Evolutionary conservation across 345 rosid genomes (phyloP), one percentile per base, ranked within the genome.

Genomic region (Dipteronia sinensis): DNA sequence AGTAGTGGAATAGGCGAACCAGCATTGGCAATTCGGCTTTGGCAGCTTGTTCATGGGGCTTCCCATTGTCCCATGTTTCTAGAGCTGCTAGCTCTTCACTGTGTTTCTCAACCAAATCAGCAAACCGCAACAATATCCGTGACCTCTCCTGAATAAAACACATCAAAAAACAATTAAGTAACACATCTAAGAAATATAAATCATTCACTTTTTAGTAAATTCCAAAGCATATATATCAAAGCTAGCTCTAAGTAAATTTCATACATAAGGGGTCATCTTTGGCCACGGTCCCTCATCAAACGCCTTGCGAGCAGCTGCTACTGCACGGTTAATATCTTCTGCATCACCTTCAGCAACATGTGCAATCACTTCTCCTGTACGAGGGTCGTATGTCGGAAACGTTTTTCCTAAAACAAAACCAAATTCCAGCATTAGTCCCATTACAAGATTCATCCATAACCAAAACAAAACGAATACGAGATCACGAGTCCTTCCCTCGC

Each of bases 41-140:
- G 27, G 79, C 82, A 51, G 99, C 42, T 76, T 96, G 99, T 80
- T 89, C 90, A 76, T 82, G 87, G 66, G 94, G 91, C 84, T 96
- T 96, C 77, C 99, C 99, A 82, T 90, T 91, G 81, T 96, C 88
- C 99, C 99, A 96, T 56, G 97, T 83, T 88, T 96, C 99, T 4
- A 96, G 83, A 63, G 97, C 83, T 1, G 98, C 99, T 11, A 96
- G 83, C 79, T 96, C 97, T 29, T 94, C 93, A 27, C 78, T 89
- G 76, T 96, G 94, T 84, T 90, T 92, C 83, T 96, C 98, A 10
- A 96, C 83, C 86, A 96, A 89, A 84, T 94, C 98, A 1, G 98
- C 98, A 20, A 89, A 88, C 11, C 85, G 89, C 83, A 94, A 78
- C 83, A 96, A 61, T 74, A 94, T 80, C 82, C 77, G 80, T 19